These are phyloP conservation scores for Neurospora cerealis DNA, from an alignment of 495 filamentous ascomycete species.

Conservation along the genomic window DNA sequence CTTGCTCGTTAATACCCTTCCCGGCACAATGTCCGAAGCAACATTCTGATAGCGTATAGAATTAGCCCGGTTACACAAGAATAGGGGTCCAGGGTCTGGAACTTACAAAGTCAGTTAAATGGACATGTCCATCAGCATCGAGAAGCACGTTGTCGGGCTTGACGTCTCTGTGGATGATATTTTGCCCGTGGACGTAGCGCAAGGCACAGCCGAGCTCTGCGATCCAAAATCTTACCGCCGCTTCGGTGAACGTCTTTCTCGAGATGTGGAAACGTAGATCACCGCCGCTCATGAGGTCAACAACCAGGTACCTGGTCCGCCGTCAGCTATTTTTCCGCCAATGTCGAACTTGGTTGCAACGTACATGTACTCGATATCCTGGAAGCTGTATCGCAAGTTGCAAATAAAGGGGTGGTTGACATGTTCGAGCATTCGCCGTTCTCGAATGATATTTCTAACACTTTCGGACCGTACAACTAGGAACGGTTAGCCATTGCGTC, in stretches of 20 bases:
- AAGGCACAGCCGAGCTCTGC: constrained; percentile 87
- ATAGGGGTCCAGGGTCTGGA: not conserved
- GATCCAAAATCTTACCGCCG: constrained; percentile 94
- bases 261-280: constrained; percentile 97
- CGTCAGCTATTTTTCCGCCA: constrained; percentile 5
- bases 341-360: constrained; percentile 18
- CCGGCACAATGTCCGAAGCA: constrained; percentile 78
- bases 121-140: constrained; percentile 90
- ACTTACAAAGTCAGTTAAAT: constrained; percentile 94
- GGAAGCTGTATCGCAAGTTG: constrained; percentile 97
- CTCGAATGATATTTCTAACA: constrained; percentile 94
- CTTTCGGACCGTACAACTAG: constrained; percentile 94
- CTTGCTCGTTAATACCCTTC: constrained; percentile 84
- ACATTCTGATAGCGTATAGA: constrained; percentile 60
- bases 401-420: constrained; percentile 97
- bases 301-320: constrained; percentile 74
- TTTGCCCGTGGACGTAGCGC: constrained; percentile 81
- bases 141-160: constrained; percentile 96
- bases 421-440: constrained; percentile 94
- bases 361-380: constrained; percentile 98
- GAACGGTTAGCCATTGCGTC: not conserved
- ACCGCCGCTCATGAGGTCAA: constrained; percentile 96
- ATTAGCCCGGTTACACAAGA: constrained; percentile 10
- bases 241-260: constrained; percentile 94
- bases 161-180: constrained; percentile 91